Evolutionary conservation across 768 basidiomycete genomes (phyloP).

Genomic region (Chalciporus chontae): DNA sequence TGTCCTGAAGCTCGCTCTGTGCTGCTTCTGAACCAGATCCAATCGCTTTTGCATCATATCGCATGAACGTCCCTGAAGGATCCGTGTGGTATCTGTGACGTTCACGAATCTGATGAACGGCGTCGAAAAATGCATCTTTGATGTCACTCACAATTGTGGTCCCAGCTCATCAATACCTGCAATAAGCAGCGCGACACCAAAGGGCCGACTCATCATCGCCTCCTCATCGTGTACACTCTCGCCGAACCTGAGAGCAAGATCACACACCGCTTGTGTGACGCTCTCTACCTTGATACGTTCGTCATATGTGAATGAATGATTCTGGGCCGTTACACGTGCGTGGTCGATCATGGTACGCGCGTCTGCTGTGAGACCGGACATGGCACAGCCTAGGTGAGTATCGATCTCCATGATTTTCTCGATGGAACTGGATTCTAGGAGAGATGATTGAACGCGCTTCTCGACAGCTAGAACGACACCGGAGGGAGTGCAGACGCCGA

Average conservation of each 20-base stretch:
- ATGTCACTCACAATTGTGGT: slow-evolving; percentile 80
- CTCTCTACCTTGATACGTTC: slow-evolving; percentile 97
- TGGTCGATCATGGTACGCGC: slow-evolving; percentile 99
- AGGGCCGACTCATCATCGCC: slow-evolving; percentile 98
- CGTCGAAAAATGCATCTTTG: background rate
- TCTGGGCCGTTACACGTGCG: slow-evolving; percentile 93
- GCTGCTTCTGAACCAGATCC: slow-evolving; percentile 98
- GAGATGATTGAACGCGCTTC: slow-evolving; percentile 96
- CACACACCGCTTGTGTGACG: slow-evolving; percentile 96
- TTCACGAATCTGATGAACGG: slow-evolving; percentile 3
- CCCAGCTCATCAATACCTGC: slow-evolving; percentile 97
- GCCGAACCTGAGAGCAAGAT: slow-evolving; percentile 93
- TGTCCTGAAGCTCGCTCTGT: slow-evolving; percentile 94
- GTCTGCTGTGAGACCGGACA: slow-evolving; percentile 96
- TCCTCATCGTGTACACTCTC: slow-evolving; percentile 99
- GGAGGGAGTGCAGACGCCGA: slow-evolving; percentile 87
- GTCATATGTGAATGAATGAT: slow-evolving; percentile 95
- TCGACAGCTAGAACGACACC: slow-evolving; percentile 95
- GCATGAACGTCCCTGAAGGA: slow-evolving; percentile 95
- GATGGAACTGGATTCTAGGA: slow-evolving; percentile 92
- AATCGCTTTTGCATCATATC: slow-evolving; percentile 97
- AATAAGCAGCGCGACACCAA: slow-evolving; percentile 95
- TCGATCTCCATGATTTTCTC: slow-evolving; percentile 99
- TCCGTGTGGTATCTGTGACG: slow-evolving; percentile 89
- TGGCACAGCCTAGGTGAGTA: slow-evolving; percentile 91